Evolutionary conservation across 768 basidiomycete genomes (phyloP).

Genomic region (Coprinellus micaceus): DNA sequence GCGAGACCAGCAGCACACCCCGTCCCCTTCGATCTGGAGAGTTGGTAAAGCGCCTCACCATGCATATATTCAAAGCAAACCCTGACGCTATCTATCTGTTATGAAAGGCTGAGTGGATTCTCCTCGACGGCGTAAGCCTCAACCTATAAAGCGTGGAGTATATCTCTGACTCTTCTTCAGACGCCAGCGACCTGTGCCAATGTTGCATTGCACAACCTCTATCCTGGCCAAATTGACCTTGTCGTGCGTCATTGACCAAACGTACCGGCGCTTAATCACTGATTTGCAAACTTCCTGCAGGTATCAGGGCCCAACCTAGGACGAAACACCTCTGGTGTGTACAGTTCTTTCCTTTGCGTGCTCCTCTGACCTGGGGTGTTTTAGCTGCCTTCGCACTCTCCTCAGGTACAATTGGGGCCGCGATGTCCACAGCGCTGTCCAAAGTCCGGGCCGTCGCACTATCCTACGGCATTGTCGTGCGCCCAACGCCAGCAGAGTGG

Average conservation of each 20-base stretch:
- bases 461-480: constrained; percentile 78
- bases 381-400: constrained; percentile 83
- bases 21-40: constrained; percentile 74
- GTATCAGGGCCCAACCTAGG: constrained; percentile 86
- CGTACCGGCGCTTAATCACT: constrained; percentile 6
- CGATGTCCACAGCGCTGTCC: constrained; percentile 75
- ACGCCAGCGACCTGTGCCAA: constrained; percentile 92
- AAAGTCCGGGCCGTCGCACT: constrained; percentile 76
- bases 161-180: constrained; percentile 30
- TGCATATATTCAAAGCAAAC: not conserved
- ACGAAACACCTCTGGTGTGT: constrained; percentile 68
- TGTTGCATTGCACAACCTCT: constrained; percentile 86
- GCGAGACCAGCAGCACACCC: constrained; percentile 59
- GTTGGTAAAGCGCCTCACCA: constrained; percentile 35
- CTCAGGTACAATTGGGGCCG: constrained; percentile 90
- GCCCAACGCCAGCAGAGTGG: constrained; percentile 58
- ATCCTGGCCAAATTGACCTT: constrained; percentile 83
- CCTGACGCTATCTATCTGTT: not conserved
- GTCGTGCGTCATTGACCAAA: constrained; percentile 47
- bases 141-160: not conserved
- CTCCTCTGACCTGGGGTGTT: constrained; percentile 10
- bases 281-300: constrained; percentile 28
- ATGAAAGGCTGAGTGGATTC: constrained; percentile 89
- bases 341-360: not conserved
- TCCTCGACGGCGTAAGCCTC: constrained; percentile 72